phyloP scores from a whole-genome alignment of 345 rosid genomes.

The Lepidium africanum region DNA sequence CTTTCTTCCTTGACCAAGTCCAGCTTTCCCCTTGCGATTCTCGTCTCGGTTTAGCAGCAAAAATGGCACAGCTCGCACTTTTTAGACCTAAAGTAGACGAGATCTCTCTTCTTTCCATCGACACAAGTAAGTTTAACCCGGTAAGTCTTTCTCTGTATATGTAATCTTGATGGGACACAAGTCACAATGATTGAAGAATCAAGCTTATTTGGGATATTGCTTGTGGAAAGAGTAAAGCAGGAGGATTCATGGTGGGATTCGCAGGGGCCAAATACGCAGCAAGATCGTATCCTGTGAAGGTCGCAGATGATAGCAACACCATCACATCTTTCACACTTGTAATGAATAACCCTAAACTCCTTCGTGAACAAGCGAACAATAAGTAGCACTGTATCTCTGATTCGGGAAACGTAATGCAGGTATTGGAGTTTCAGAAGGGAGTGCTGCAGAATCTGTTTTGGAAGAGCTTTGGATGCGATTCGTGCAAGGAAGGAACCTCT shows the following conservation, averaged over 20 bases:
- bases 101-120: conserved; percentile 77
- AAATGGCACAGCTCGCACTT: conserved; percentile 51
- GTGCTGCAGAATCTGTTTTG: conserved; percentile 62
- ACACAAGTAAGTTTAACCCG: conserved; percentile 37
- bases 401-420: conserved; percentile 27
- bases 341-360: conserved; percentile 24
- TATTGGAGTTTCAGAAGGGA: conserved; percentile 79
- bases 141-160: conserved; percentile 31
- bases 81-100: conserved; percentile 81
- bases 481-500: conserved; percentile 33
- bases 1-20: conserved; percentile 47
- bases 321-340: conserved; percentile 89
- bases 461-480: conserved; percentile 74
- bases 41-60: conserved; percentile 51
- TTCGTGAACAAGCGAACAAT: not conserved
- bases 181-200: not conserved
- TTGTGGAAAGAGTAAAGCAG: conserved; percentile 37
- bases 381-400: not conserved
- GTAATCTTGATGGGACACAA: not conserved
- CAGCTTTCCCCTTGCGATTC: conserved; percentile 88
- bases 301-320: conserved; percentile 53
- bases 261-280: conserved; percentile 94
- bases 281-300: conserved; percentile 63
- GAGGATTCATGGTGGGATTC: conserved; percentile 88
- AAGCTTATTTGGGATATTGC: not conserved